Base-by-base conservation (phyloP, 2,329 filamentous ascomycete genomes). In the Penicillium palitans region DNA sequence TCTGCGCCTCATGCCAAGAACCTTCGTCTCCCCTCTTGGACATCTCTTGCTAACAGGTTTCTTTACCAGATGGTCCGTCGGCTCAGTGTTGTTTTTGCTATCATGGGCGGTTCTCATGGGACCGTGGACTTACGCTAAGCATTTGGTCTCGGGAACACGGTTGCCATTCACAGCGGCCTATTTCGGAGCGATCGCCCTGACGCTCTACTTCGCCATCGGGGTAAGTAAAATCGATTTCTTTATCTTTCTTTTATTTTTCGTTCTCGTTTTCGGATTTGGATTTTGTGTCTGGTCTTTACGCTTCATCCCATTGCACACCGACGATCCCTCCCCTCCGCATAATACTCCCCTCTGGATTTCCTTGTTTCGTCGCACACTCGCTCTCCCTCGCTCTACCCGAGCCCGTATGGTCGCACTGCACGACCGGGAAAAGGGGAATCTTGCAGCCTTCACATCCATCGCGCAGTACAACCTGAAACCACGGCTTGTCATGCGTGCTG, bases 21-120 rank as follows among this genome's bases (percentile, higher is more conserved):
- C 25, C 17, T 27, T 31, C 10, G 19, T 42, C 48, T 53, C 47
- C 31, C 17, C 44, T 45, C 37, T 53, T 55, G 42, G 31, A 58
- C 55, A 53, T 35, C 25, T 37, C 29, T 55, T 64, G 52, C 71
- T 74, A 69, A 72, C 60, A 60, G 40, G 47, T 65, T 63, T 54
- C 61, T 50, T 66, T 69, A 66, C 67, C 70, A 98, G 95, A 81
- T 99, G 95, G 95, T 91, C 93, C 50, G 87, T 97, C 74, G 95
- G 93, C 55, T 97, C 93, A 49, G 73, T 90, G 49, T 83, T 99
- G 65, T 98, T 98, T 81, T 83, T 98, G 69, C 85, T 87, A 67
- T 96, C 93, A 67, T 99, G 95, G 84, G 92, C 91, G 27, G 91
- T 93, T 66, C 85, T 98, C 79, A 96, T 97, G 90, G 95, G 95